These are phyloP conservation scores for Sporormia fimetaria DNA, from an alignment of 495 filamentous ascomycete genomes.

Conservation along the genomic window DNA sequence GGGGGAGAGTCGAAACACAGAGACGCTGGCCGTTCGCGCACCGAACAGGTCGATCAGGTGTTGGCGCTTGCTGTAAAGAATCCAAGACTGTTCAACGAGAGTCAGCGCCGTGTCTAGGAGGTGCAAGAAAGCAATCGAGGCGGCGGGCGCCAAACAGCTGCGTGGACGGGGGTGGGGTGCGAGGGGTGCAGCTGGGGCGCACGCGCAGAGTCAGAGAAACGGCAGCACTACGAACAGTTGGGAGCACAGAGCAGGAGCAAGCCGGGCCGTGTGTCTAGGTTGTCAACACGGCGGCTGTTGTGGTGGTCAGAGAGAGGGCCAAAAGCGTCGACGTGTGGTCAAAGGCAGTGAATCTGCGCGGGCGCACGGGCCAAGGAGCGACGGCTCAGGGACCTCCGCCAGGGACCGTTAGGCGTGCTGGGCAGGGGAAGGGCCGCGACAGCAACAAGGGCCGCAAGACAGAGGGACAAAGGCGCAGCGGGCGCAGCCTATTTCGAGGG, in stretches of 20 bases:
- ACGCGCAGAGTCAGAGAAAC: background rate
- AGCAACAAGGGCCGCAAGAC: too few relatives aligned
- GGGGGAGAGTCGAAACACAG: constrained; percentile 15
- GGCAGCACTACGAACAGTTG: background rate
- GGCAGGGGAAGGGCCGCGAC: too few relatives aligned
- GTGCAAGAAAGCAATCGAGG: too few relatives aligned
- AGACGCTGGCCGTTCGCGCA: constrained; percentile 6
- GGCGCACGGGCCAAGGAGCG: constrained; percentile 12
- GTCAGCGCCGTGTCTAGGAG: too few relatives aligned
- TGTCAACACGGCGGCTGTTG: too few relatives aligned
- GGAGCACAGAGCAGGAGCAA: constrained; percentile 3
- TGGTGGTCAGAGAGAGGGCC: too few relatives aligned
- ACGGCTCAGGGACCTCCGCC: too few relatives aligned
- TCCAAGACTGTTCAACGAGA: constrained; percentile 1
- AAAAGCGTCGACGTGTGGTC: background rate
- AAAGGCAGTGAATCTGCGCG: constrained; percentile 2
- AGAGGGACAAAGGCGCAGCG: too few relatives aligned
- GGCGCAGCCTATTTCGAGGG: too few relatives aligned
- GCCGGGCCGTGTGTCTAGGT: background rate
- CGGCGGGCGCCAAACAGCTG: constrained; percentile 29
- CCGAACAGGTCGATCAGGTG: background rate
- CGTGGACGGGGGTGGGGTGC: constrained; percentile 24
- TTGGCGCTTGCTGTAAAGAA: constrained; percentile 1
- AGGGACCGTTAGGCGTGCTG: too few relatives aligned
- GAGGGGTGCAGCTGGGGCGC: constrained; percentile 10